Evolutionary conservation across 768 basidiomycete genomes (phyloP).

Genomic region (Leccinum variicolor): DNA sequence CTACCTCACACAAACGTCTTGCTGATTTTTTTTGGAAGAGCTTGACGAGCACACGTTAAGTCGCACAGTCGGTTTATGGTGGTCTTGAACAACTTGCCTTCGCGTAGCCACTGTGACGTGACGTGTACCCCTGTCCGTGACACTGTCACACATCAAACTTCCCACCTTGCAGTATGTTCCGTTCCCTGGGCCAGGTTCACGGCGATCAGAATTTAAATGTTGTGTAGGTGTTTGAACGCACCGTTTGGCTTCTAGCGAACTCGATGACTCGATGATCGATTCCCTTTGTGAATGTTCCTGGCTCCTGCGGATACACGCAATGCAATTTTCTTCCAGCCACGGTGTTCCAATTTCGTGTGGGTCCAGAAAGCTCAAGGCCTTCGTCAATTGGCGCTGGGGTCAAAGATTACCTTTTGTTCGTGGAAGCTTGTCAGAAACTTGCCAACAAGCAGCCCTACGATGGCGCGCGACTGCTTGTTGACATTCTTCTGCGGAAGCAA

Average conservation of each 20-base stretch:
- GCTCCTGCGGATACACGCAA: background rate
- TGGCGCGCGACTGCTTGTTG: background rate
- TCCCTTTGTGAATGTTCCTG: background rate
- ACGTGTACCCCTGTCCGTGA: slow-evolving; percentile 28
- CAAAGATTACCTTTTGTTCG: slow-evolving; percentile 8
- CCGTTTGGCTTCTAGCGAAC: background rate
- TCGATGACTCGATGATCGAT: background rate
- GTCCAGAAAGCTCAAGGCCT: background rate
- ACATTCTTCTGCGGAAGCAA: slow-evolving; percentile 15
- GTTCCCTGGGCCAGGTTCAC: background rate
- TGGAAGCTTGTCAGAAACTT: background rate
- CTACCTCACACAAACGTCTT: slow-evolving; percentile 29
- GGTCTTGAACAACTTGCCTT: slow-evolving; percentile 32
- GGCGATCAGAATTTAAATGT: background rate
- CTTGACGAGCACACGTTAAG: slow-evolving; percentile 31
- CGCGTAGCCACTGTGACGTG: slow-evolving; percentile 22
- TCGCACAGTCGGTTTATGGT: slow-evolving; percentile 22
- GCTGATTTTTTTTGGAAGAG: slow-evolving; percentile 12
- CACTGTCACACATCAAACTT: slow-evolving; percentile 17
- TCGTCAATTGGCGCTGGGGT: background rate
- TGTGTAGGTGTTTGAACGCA: slow-evolving; percentile 1
- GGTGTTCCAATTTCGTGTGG: slow-evolving; percentile 14
- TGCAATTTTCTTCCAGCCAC: background rate
- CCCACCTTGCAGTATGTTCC: slow-evolving; percentile 8
- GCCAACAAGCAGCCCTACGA: background rate